Evolutionary conservation across 1,139 yeast species (phyloP).

Genomic region (Sugiyamaella pinicola): DNA sequence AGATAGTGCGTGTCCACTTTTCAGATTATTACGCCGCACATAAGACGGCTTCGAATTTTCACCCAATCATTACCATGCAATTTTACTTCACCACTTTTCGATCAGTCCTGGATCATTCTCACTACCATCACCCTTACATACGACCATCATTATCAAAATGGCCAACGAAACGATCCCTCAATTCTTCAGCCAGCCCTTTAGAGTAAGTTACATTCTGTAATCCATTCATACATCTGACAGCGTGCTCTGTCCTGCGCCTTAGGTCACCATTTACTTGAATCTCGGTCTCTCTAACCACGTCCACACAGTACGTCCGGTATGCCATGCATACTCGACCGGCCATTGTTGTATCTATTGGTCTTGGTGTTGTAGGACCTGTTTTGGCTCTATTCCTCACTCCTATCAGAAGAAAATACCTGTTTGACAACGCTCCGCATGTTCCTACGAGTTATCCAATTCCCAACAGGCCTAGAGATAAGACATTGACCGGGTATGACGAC

Average conservation of each 20-base stretch:
- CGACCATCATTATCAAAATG: constrained; percentile 4
- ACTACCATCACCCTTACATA: neutral
- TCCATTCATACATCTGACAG: too few relatives aligned
- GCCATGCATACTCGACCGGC: constrained; percentile 82
- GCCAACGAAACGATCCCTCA: constrained; percentile 20
- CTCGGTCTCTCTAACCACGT: neutral
- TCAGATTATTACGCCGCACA: constrained; percentile 1
- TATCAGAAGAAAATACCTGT: constrained; percentile 67
- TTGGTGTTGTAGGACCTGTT: constrained; percentile 71
- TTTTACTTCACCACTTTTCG: constrained; percentile 15
- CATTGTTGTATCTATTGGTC: constrained; percentile 65
- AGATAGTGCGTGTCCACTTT: too few relatives aligned
- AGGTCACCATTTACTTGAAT: neutral
- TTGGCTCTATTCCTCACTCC: constrained; percentile 64
- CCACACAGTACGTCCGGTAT: constrained; percentile 68
- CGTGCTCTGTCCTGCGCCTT: neutral
- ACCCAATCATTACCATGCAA: constrained; percentile 14
- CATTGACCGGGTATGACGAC: constrained; percentile 43
- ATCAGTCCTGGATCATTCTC: neutral
- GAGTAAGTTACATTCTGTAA: constrained; percentile 32
- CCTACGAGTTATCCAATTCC: constrained; percentile 67
- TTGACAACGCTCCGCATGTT: constrained; percentile 66
- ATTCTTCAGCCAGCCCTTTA: constrained; percentile 33
- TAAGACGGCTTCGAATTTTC: neutral
- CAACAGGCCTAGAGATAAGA: constrained; percentile 38